These are phyloP conservation scores for Geopyxis carbonaria DNA, from an alignment of 495 filamentous ascomycete genomes.

Conservation along the genomic window DNA sequence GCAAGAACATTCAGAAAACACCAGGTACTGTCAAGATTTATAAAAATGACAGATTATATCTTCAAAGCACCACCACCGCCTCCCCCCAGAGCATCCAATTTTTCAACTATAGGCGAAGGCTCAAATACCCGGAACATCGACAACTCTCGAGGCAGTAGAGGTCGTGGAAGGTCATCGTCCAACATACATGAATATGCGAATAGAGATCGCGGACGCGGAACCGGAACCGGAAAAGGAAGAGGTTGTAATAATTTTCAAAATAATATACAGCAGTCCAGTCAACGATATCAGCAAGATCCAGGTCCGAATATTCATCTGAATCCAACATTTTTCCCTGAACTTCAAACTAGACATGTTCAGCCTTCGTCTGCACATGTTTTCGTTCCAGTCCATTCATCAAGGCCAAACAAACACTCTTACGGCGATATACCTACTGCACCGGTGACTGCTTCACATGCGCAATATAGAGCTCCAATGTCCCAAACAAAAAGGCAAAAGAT, in stretches of 20 bases:
- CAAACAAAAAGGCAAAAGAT: not conserved
- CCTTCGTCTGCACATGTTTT: not conserved
- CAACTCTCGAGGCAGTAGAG: too few relatives aligned
- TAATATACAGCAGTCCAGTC: not conserved
- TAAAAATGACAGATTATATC: conserved; percentile 18
- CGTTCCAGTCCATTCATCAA: too few relatives aligned
- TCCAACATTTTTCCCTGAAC: conserved; percentile 3
- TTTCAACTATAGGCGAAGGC: too few relatives aligned
- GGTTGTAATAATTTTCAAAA: not conserved
- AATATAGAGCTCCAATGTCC: too few relatives aligned
- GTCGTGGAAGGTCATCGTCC: too few relatives aligned
- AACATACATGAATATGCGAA: too few relatives aligned
- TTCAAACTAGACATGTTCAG: conserved; percentile 3
- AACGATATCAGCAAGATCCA: not conserved
- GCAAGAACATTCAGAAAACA: not conserved
- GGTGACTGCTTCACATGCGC: not conserved
- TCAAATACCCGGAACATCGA: too few relatives aligned
- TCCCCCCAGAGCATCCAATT: conserved; percentile 1
- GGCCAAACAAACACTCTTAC: too few relatives aligned
- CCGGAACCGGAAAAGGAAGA: not conserved
- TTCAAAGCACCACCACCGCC: conserved; percentile 19
- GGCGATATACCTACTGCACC: too few relatives aligned
- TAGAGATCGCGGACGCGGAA: not conserved
- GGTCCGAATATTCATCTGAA: conserved; percentile 2
- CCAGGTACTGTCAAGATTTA: conserved; percentile 10